Evolutionary conservation across 441 rosid species (phyloP).

Genomic region (Erodium chrysanthum): DNA sequence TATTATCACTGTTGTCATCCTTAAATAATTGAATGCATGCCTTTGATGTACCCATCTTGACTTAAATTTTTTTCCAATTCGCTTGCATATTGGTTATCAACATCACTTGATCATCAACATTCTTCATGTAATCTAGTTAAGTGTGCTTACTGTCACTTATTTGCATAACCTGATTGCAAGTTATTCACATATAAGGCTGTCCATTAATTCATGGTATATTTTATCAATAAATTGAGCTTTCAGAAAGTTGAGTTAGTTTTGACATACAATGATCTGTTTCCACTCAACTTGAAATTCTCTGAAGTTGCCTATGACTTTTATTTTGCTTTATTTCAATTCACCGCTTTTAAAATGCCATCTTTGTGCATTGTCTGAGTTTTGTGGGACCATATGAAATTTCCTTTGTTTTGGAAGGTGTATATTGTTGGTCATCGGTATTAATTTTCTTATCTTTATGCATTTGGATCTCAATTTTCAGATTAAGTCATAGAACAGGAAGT

Average conservation of each 20-base stretch:
- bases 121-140: not conserved
- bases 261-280: not conserved
- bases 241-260: not conserved
- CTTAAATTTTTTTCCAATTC: too few relatives aligned
- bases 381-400: not conserved
- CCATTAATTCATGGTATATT: not conserved
- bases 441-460: not conserved
- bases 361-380: not conserved
- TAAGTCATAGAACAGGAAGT: not conserved
- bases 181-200: not conserved
- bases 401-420: not conserved
- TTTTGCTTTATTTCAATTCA: not conserved
- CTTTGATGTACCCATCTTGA: not conserved
- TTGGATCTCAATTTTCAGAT: not conserved
- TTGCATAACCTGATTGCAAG: not conserved
- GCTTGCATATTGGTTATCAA: not conserved
- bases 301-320: not conserved
- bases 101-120: not conserved
- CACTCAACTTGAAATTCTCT: not conserved
- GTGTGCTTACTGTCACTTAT: not conserved
- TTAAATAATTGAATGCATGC: not conserved
- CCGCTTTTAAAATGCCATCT: not conserved
- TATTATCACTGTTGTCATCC: not conserved
- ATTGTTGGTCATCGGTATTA: not conserved
- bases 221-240: not conserved